Conservation (phyloP, 2,329 filamentous ascomycete genomes). For the Lachnellula cervina region DNA sequence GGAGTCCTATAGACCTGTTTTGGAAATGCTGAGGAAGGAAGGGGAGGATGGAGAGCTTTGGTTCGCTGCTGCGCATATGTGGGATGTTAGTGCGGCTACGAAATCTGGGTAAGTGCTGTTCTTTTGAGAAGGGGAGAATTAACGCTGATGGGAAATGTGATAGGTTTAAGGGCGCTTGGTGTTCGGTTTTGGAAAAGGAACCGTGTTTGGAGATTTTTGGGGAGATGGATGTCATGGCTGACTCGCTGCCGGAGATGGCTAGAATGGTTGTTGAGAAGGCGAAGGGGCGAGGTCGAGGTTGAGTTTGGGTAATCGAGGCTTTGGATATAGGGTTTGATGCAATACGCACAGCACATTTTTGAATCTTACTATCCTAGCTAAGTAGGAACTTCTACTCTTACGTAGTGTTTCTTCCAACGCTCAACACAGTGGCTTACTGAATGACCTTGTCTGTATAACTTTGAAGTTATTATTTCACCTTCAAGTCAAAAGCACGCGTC, state of each 20-base stretch:
- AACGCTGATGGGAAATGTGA: background rate
- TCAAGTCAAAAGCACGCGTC: no score
- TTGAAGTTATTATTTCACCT: no score
- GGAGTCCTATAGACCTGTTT: constrained; percentile 47
- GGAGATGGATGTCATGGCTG: constrained; percentile 43
- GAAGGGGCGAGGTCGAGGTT: no score
- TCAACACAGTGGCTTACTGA: no score
- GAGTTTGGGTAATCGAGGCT: no score
- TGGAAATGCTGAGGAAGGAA: constrained; percentile 40
- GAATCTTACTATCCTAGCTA: no score
- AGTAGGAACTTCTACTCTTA: no score
- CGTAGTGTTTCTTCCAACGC: no score
- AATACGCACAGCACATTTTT: no score
- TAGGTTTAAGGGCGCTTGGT: constrained; percentile 38
- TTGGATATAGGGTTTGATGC: no score
- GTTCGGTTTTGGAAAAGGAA: constrained; percentile 47
- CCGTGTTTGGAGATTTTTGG: constrained; percentile 44
- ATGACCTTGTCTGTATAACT: no score
- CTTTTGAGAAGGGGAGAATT: no score
- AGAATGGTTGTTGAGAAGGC: background rate
- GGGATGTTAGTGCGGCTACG: constrained; percentile 50
- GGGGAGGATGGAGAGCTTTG: constrained; percentile 41
- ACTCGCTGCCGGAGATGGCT: constrained; percentile 44
- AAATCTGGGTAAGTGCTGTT: constrained; percentile 30
- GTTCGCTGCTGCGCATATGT: constrained; percentile 57